These are phyloP conservation scores for Kluyveromyces siamensis DNA, from an alignment of 805 yeast genomes.

Conservation along the genomic window DNA sequence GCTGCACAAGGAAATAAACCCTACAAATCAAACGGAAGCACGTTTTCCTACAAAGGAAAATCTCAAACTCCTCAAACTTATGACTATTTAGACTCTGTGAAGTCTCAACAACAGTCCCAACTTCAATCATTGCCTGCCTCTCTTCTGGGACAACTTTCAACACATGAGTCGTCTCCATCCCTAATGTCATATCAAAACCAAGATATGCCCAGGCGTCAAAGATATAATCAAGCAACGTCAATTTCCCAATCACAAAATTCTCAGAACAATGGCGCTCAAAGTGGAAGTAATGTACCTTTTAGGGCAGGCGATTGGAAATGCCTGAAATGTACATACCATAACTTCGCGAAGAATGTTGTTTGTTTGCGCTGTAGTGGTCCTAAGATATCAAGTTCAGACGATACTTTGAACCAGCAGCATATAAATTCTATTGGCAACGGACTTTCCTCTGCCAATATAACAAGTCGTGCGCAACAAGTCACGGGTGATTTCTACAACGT, in stretches of 20 bases:
- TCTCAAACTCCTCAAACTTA: slow-evolving; percentile 6
- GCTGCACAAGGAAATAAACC: slow-evolving; percentile 45
- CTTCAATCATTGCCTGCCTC: not conserved
- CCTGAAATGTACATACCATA: slow-evolving; percentile 72
- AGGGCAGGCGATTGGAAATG: slow-evolving; percentile 98
- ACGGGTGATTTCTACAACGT: not conserved
- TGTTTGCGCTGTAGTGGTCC: slow-evolving; percentile 87
- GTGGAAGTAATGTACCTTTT: slow-evolving; percentile 65
- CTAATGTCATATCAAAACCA: not conserved
- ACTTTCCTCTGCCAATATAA: not conserved
- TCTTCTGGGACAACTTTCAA: not conserved
- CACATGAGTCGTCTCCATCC: not conserved
- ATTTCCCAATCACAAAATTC: slow-evolving; percentile 8
- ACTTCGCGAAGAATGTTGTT: slow-evolving; percentile 81
- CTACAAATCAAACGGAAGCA: slow-evolving; percentile 1
- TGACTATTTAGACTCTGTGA: slow-evolving; percentile 7
- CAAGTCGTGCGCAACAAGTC: not conserved
- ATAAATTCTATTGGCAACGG: not conserved
- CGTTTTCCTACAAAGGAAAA: not conserved
- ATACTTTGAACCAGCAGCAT: not conserved
- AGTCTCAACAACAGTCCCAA: slow-evolving; percentile 11
- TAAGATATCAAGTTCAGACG: slow-evolving; percentile 17
- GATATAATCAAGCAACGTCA: slow-evolving; percentile 5
- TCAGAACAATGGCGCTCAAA: slow-evolving; percentile 9
- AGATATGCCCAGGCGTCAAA: slow-evolving; percentile 2